Evolutionary conservation across 1,284 basidiomycete genomes (phyloP).

Genomic region (Pseudozyma flocculosa): DNA sequence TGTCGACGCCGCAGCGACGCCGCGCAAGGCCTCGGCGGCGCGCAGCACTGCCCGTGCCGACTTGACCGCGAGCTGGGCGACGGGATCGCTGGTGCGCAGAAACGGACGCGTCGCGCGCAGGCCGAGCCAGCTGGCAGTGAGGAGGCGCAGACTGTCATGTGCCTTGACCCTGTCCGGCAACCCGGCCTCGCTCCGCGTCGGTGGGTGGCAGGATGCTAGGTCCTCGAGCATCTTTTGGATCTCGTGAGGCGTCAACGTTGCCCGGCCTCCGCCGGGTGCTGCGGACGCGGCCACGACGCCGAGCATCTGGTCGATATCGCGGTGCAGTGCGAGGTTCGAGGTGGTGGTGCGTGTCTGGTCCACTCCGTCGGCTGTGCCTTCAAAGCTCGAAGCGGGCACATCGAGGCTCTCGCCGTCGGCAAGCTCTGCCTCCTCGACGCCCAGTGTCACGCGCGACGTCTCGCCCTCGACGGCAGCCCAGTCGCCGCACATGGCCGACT

Average conservation of each 20-base stretch:
- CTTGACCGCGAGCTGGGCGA: conserved; percentile 6
- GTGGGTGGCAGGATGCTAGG: too few relatives aligned
- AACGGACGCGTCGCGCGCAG: conserved; percentile 21
- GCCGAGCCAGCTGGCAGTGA: conserved; percentile 27
- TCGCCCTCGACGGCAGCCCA: conserved; percentile 11
- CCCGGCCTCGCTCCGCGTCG: too few relatives aligned
- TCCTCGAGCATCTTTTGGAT: too few relatives aligned
- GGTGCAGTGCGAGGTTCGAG: conserved; percentile 9
- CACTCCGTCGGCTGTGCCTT: too few relatives aligned
- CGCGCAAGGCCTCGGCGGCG: too few relatives aligned
- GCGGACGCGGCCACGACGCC: conserved; percentile 13
- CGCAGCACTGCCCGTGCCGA: background rate
- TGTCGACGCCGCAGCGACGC: too few relatives aligned
- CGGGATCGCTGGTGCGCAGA: background rate
- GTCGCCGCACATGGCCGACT: conserved; percentile 14
- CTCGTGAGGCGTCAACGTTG: conserved; percentile 9
- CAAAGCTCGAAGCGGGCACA: conserved; percentile 22
- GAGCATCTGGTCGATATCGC: conserved; percentile 6
- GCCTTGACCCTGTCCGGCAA: too few relatives aligned
- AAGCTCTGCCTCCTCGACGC: conserved; percentile 28
- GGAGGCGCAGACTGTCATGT: conserved; percentile 11
- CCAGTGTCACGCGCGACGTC: conserved; percentile 10
- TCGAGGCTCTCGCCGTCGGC: conserved; percentile 15
- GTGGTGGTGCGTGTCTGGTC: conserved; percentile 8
- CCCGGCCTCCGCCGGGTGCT: conserved; percentile 3